Conservation (phyloP, 495 filamentous ascomycete species). For the Pyrenula massariospora region DNA sequence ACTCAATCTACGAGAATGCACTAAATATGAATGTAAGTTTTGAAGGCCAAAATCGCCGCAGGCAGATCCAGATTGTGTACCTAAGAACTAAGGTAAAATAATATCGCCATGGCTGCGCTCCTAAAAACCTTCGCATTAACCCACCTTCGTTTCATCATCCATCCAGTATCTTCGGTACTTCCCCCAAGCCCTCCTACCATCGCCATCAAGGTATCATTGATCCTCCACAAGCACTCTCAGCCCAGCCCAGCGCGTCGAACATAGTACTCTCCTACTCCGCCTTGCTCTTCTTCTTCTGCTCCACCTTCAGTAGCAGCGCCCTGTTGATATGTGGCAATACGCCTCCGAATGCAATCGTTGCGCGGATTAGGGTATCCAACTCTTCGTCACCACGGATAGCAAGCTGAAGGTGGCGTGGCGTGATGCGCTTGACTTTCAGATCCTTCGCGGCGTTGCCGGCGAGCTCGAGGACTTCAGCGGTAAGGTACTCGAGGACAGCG, state of each 20-base stretch:
- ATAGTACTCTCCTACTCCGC: slow-evolving; percentile 17
- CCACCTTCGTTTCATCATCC: background rate
- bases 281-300: slow-evolving; percentile 98
- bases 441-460: slow-evolving; percentile 98
- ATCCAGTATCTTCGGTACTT: background rate
- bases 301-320: slow-evolving; percentile 91
- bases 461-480: slow-evolving; percentile 95
- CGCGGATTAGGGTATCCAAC: slow-evolving; percentile 91
- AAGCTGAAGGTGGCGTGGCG: slow-evolving; percentile 92
- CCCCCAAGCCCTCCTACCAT: background rate
- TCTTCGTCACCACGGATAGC: slow-evolving; percentile 98
- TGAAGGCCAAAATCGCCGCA: too few relatives aligned
- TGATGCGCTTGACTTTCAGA: slow-evolving; percentile 99
- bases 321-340: slow-evolving; percentile 98
- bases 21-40: too few relatives aligned
- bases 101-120: too few relatives aligned
- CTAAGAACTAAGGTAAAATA: too few relatives aligned
- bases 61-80: too few relatives aligned
- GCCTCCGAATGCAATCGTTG: slow-evolving; percentile 96
- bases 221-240: background rate
- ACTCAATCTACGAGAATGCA: too few relatives aligned
- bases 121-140: too few relatives aligned
- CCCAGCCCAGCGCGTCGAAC: background rate
- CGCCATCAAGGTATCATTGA: background rate
- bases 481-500: slow-evolving; percentile 94